phyloP scores from a whole-genome alignment of 352 stramenopile species.

The Phytophthora pistaciae region DNA sequence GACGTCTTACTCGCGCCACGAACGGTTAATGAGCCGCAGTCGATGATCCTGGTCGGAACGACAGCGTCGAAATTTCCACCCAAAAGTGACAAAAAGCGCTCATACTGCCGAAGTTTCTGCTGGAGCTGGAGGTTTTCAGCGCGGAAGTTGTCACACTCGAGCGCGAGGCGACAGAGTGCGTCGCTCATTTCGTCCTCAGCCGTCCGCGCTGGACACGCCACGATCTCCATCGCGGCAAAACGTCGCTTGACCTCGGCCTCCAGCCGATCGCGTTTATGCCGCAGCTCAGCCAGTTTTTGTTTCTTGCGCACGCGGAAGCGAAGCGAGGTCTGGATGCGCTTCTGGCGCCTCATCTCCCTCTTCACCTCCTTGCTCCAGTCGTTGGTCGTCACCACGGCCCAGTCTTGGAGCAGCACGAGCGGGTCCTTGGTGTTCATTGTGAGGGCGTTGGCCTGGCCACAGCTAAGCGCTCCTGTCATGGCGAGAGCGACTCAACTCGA shows the following conservation, averaged over 20 bases:
- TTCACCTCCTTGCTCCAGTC: not conserved
- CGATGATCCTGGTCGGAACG: too few relatives aligned
- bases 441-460: too few relatives aligned
- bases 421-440: too few relatives aligned
- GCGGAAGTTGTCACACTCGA: not conserved
- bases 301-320: not conserved
- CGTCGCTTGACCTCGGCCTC: not conserved
- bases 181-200: not conserved
- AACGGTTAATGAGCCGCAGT: not conserved
- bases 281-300: not conserved
- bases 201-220: too few relatives aligned
- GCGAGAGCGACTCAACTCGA: too few relatives aligned
- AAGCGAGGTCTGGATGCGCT: not conserved
- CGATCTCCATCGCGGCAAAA: not conserved
- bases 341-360: not conserved
- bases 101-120: not conserved
- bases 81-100: not conserved
- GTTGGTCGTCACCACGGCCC: not conserved
- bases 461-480: too few relatives aligned
- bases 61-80: too few relatives aligned
- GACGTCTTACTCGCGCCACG: not conserved
- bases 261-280: not conserved
- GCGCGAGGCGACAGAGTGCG: not conserved
- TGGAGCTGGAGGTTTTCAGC: not conserved
- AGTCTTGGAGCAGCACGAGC: not conserved